Conservation (phyloP, 1,284 basidiomycete genomes). For the Salmacisia buchloeana region DNA sequence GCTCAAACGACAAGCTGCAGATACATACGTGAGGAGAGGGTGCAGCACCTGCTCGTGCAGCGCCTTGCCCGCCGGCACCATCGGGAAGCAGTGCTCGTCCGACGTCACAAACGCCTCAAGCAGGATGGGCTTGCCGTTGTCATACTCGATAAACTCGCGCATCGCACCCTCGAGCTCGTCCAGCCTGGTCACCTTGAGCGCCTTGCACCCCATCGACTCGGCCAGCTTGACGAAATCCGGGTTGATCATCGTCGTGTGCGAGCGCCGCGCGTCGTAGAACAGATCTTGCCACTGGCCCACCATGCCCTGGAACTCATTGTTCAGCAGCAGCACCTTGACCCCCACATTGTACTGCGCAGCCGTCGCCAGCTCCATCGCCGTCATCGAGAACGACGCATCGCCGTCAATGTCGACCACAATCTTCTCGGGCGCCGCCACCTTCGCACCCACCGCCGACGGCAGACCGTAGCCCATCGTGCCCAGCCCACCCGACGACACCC, state of each 20-base stretch:
- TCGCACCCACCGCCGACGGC: constrained; percentile 88
- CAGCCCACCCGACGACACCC: constrained; percentile 94
- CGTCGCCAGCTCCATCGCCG: constrained; percentile 95
- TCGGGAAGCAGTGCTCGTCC: constrained; percentile 91
- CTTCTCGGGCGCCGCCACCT: constrained; percentile 89
- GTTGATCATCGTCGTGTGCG: constrained; percentile 88
- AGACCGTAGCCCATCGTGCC: constrained; percentile 94
- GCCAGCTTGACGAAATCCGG: constrained; percentile 88
- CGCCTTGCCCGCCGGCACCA: constrained; percentile 84
- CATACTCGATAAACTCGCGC: constrained; percentile 97
- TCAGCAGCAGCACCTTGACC: constrained; percentile 65
- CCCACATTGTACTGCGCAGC: constrained; percentile 86
- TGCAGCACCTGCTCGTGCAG: constrained; percentile 65
- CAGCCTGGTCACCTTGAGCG: constrained; percentile 66
- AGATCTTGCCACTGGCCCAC: constrained; percentile 97
- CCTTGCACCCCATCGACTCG: constrained; percentile 83
- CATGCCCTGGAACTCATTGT: constrained; percentile 65
- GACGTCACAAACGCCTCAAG: constrained; percentile 83
- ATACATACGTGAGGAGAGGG: constrained; percentile 6
- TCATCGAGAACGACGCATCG: constrained; percentile 94
- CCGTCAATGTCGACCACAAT: constrained; percentile 94
- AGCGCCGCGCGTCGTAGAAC: constrained; percentile 90
- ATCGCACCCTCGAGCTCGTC: constrained; percentile 85
- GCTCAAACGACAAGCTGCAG: not conserved
- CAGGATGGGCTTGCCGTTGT: constrained; percentile 75